A percentile compares a stretch with the other conserved stretches of the same genome.
Conservation (phyloP, 768 basidiomycete species). For the Kwoniella dejecticola region DNA sequence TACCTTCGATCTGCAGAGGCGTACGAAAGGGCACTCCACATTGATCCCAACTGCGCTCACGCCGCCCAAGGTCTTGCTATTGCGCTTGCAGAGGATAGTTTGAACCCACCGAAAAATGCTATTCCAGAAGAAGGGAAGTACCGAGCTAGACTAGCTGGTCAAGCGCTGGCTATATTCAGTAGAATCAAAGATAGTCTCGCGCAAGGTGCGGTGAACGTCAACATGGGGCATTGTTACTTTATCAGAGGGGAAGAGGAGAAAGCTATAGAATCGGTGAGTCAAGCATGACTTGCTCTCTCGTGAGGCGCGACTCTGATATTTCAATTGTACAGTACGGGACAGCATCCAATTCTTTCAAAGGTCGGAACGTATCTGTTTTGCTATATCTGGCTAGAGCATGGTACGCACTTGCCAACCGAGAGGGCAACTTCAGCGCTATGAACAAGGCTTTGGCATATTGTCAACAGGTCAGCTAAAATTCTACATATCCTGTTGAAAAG, state of each 20-base stretch:
- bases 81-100: slow-evolving; percentile 84
- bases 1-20: slow-evolving; percentile 85
- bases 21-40: slow-evolving; percentile 82
- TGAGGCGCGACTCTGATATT: background rate
- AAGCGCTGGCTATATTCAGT: slow-evolving; percentile 84
- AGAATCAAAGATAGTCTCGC: slow-evolving; percentile 85
- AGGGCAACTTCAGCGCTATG: slow-evolving; percentile 80
- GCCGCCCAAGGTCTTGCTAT: slow-evolving; percentile 96
- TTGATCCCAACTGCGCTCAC: slow-evolving; percentile 83
- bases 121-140: slow-evolving; percentile 67
- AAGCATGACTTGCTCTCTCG: background rate
- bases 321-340: slow-evolving; percentile 74
- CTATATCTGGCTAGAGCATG: slow-evolving; percentile 87
- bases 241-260: slow-evolving; percentile 89
- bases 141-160: slow-evolving; percentile 67
- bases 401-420: slow-evolving; percentile 91
- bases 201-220: slow-evolving; percentile 84
- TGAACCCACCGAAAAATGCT: slow-evolving; percentile 67
- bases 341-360: slow-evolving; percentile 74
- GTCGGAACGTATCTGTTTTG: slow-evolving; percentile 73
- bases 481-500: background rate
- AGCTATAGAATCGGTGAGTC: slow-evolving; percentile 86
- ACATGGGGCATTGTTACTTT: slow-evolving; percentile 96
- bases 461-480: slow-evolving; percentile 64
- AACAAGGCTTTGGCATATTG: slow-evolving; percentile 79